phyloP scores from a whole-genome alignment of 2,329 filamentous ascomycete genomes.

The Gyromitra esculenta region DNA sequence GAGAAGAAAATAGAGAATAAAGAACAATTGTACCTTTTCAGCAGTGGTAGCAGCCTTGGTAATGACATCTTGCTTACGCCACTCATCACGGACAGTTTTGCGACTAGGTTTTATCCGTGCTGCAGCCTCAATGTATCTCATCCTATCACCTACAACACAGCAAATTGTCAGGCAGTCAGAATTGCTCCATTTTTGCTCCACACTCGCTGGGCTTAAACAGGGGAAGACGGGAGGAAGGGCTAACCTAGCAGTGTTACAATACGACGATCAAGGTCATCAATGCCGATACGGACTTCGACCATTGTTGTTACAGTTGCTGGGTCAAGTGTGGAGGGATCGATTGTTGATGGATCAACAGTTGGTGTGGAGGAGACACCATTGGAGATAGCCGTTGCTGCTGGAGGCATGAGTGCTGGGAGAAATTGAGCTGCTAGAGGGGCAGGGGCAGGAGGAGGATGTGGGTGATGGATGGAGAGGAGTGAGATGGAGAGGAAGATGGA shows the following conservation, averaged over 20 bases:
- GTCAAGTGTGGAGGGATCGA: conserved; percentile 32
- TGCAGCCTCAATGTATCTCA: conserved; percentile 56
- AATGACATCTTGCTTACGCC: conserved; percentile 54
- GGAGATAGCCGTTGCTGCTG: conserved; percentile 21
- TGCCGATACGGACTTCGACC: conserved; percentile 52
- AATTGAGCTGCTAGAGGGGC: not conserved
- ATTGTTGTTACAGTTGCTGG: conserved; percentile 47
- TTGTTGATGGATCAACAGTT: not conserved
- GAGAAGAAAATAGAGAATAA: not conserved
- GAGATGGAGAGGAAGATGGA: not conserved
- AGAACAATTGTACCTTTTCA: conserved; percentile 11
- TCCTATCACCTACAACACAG: conserved; percentile 47
- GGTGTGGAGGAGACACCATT: not conserved
- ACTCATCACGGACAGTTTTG: conserved; percentile 52
- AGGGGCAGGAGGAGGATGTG: not conserved
- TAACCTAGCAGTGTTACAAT: conserved; percentile 53
- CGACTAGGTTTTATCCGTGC: conserved; percentile 54
- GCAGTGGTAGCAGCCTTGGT: conserved; percentile 48
- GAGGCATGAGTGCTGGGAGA: conserved; percentile 27
- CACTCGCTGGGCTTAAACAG: not conserved
- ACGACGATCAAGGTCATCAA: conserved; percentile 49
- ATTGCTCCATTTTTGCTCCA: too few relatives aligned
- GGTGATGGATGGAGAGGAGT: not conserved
- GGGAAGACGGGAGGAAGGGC: not conserved
- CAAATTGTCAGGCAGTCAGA: conserved; percentile 14